These are phyloP conservation scores for Cytospora piceae DNA, from an alignment of 2,329 filamentous ascomycete species.

Conservation along the genomic window DNA sequence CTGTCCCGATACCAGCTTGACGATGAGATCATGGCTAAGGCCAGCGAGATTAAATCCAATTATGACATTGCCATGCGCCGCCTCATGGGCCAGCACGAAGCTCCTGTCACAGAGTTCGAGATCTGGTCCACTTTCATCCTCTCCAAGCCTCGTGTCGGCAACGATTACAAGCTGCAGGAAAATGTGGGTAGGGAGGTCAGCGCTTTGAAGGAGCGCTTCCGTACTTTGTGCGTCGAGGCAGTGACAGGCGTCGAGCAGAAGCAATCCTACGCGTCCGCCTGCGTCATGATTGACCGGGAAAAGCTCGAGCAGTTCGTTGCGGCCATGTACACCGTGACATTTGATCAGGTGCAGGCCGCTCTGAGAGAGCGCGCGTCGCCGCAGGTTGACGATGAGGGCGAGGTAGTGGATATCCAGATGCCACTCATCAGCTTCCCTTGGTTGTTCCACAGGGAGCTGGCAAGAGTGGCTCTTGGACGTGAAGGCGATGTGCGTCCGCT, in stretches of 20 bases:
- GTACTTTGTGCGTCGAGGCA: conserved; percentile 65
- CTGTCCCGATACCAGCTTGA: conserved; percentile 63
- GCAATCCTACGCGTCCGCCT: conserved; percentile 50
- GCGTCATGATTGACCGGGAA: conserved; percentile 47
- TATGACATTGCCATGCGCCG: conserved; percentile 80
- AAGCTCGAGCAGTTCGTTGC: conserved; percentile 73
- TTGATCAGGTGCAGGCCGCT: conserved; percentile 67
- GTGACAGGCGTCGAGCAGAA: conserved; percentile 41
- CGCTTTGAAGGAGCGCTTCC: conserved; percentile 70
- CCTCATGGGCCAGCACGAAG: conserved; percentile 82
- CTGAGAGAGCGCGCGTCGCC: conserved; percentile 46
- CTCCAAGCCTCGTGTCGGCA: conserved; percentile 69
- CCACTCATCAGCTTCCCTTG: conserved; percentile 94
- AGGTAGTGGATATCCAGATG: conserved; percentile 53
- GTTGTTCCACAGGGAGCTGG: conserved; percentile 77
- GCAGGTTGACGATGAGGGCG: conserved; percentile 34
- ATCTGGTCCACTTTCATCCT: conserved; percentile 87
- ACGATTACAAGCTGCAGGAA: conserved; percentile 87
- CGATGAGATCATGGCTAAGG: conserved; percentile 59
- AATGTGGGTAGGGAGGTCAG: conserved; percentile 72
- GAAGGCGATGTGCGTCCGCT: not conserved
- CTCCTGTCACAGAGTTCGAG: conserved; percentile 82
- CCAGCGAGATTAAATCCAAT: conserved; percentile 68
- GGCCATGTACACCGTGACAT: conserved; percentile 86
- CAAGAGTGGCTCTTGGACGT: conserved; percentile 63